phyloP scores from a whole-genome alignment of 306 rosid species.

The Trifolium repens region DNA sequence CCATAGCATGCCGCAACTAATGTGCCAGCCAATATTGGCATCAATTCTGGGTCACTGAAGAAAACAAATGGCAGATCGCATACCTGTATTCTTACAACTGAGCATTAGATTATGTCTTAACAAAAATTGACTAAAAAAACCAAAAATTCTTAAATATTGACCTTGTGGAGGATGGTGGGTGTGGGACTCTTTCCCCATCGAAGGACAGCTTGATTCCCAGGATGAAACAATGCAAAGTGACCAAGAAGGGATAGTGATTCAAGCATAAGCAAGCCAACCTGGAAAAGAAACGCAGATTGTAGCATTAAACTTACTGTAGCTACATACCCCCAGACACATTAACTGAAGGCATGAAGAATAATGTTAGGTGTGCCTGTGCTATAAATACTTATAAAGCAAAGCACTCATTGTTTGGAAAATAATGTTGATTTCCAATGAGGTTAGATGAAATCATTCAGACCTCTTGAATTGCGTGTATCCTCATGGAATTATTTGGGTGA shows the following conservation, averaged over 20 bases:
- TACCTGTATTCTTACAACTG: slow-evolving; percentile 62
- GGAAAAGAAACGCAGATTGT: slow-evolving; percentile 40
- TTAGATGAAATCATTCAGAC: slow-evolving; percentile 23
- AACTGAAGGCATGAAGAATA: slow-evolving; percentile 24
- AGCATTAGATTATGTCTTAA: slow-evolving; percentile 48
- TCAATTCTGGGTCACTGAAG: slow-evolving; percentile 98
- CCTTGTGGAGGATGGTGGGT: slow-evolving; percentile 97
- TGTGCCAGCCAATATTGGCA: slow-evolving; percentile 92
- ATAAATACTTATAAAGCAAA: slow-evolving; percentile 32
- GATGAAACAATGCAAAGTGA: slow-evolving; percentile 91
- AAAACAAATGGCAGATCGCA: slow-evolving; percentile 93
- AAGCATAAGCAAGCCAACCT: slow-evolving; percentile 87
- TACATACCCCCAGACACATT: neutral
- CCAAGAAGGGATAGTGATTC: slow-evolving; percentile 86
- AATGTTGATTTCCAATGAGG: slow-evolving; percentile 14
- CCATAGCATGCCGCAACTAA: slow-evolving; percentile 90
- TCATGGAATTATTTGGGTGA: neutral
- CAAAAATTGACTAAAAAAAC: slow-evolving; percentile 35
- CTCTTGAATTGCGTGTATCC: neutral
- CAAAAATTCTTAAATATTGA: slow-evolving; percentile 35
- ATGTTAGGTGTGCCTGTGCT: slow-evolving; percentile 12
- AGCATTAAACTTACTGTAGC: slow-evolving; percentile 29
- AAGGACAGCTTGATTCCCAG: slow-evolving; percentile 93
- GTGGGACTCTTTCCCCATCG: slow-evolving; percentile 98
- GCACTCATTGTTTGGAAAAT: neutral